phyloP scores from a whole-genome alignment of 148 eudicot genomes.

The Nyssa sinensis region DNA sequence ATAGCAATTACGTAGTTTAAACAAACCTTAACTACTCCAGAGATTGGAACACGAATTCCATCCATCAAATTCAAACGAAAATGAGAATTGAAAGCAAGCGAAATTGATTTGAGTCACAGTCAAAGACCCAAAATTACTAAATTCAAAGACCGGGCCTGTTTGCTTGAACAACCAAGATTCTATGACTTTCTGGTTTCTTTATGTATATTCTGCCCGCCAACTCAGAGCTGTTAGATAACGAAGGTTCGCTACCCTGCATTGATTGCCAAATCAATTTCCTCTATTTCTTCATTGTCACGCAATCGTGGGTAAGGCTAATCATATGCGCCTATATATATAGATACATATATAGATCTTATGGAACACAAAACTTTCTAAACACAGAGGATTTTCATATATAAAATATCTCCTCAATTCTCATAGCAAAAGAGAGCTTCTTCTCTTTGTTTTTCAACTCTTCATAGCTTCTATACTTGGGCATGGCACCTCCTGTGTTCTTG shows the following conservation, averaged over 20 bases:
- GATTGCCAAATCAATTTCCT: background rate
- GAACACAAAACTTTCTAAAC: background rate
- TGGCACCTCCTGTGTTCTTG: slow-evolving; percentile 14
- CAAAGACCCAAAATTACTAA: background rate
- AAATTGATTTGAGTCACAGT: no score
- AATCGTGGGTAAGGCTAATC: background rate
- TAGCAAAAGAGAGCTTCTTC: background rate
- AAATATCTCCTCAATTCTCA: background rate
- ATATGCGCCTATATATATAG: background rate
- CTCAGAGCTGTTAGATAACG: slow-evolving; percentile 24
- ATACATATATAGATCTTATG: background rate
- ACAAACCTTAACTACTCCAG: no score
- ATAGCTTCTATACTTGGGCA: background rate
- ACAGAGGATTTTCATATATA: background rate
- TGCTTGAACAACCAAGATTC: background rate
- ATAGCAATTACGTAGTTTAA: no score
- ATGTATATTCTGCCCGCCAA: slow-evolving; percentile 17
- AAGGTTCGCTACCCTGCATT: slow-evolving; percentile 1
- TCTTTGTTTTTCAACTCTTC: background rate
- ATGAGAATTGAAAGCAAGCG: no score
- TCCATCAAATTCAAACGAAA: no score
- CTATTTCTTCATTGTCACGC: slow-evolving; percentile 9
- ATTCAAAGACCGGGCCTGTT: background rate
- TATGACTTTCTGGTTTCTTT: background rate
- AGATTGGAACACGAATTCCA: no score